Conservation (phyloP, 2,329 filamentous ascomycete species). For the Monilinia fructigena region DNA sequence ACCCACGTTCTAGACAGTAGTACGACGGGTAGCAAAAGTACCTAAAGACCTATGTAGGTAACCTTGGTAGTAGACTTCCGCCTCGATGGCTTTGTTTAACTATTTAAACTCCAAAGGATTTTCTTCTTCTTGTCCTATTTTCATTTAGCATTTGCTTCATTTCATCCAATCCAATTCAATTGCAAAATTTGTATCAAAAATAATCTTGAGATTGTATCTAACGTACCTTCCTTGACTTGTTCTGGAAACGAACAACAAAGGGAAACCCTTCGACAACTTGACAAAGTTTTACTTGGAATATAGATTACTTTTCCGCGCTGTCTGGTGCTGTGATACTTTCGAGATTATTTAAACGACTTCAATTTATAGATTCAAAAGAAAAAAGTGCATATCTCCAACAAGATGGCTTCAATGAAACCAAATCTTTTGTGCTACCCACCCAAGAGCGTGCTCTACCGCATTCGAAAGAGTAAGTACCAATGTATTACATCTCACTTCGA, state of each 20-base stretch:
- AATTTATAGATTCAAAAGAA: constrained; percentile 6
- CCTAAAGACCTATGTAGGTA: not conserved
- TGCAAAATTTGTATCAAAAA: not conserved
- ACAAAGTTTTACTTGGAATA: constrained; percentile 35
- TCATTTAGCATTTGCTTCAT: not conserved
- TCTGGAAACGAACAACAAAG: constrained; percentile 21
- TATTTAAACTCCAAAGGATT: not conserved
- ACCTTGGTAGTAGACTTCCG: not conserved
- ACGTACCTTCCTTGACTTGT: constrained; percentile 6
- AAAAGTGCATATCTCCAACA: constrained; percentile 31
- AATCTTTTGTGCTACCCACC: constrained; percentile 92
- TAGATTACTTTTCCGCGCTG: constrained; percentile 29
- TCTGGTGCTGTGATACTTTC: not conserved
- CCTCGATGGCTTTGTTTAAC: too few relatives aligned
- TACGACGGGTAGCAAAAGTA: not conserved
- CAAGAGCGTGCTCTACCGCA: constrained; percentile 90
- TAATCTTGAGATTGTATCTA: not conserved
- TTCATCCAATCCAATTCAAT: constrained; percentile 6
- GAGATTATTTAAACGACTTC: not conserved
- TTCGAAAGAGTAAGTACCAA: constrained; percentile 74
- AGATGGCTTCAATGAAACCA: constrained; percentile 68
- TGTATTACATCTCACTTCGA: not conserved
- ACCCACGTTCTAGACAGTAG: constrained; percentile 5
- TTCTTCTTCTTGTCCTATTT: constrained; percentile 7
- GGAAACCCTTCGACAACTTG: not conserved